phyloP scores from a whole-genome alignment of 2,329 filamentous ascomycete species.

The Phialocephala subalpina region DNA sequence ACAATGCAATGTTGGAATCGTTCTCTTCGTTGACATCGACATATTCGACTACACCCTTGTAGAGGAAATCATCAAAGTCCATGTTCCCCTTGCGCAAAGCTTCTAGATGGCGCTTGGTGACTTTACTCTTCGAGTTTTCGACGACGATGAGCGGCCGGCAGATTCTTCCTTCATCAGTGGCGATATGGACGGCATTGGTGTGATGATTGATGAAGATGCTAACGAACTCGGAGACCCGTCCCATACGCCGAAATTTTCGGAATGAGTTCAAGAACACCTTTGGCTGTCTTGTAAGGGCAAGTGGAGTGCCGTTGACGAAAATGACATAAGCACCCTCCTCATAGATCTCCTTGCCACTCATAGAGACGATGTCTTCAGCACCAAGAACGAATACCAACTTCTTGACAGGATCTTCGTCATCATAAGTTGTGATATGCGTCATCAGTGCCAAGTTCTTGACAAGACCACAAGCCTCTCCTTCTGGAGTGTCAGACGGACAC shows the following conservation, averaged over 20 bases:
- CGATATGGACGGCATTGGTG: slow-evolving; percentile 90
- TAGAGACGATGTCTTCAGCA: slow-evolving; percentile 80
- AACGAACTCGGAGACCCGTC: slow-evolving; percentile 94
- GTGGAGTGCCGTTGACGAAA: slow-evolving; percentile 93
- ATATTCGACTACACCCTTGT: slow-evolving; percentile 91
- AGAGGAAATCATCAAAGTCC: slow-evolving; percentile 94
- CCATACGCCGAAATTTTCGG: slow-evolving; percentile 85
- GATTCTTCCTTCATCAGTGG: slow-evolving; percentile 95
- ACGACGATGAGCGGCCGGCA: slow-evolving; percentile 96
- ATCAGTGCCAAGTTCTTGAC: slow-evolving; percentile 98
- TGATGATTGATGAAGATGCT: slow-evolving; percentile 97
- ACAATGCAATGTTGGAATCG: slow-evolving; percentile 90
- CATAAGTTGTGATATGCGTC: slow-evolving; percentile 98
- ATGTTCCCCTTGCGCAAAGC: slow-evolving; percentile 84
- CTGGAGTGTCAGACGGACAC: slow-evolving; percentile 95
- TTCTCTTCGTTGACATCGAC: slow-evolving; percentile 99
- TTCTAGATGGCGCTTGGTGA: slow-evolving; percentile 80
- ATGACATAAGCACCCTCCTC: slow-evolving; percentile 85
- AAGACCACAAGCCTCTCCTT: slow-evolving; percentile 97
- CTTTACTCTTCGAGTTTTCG: slow-evolving; percentile 83
- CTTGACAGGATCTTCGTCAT: slow-evolving; percentile 89
- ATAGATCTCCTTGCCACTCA: slow-evolving; percentile 89
- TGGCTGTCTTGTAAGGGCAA: slow-evolving; percentile 85
- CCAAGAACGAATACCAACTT: slow-evolving; percentile 88
- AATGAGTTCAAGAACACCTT: slow-evolving; percentile 88